phyloP scores from a whole-genome alignment of 2,329 filamentous ascomycete species.

The Verticillium dahliae region DNA sequence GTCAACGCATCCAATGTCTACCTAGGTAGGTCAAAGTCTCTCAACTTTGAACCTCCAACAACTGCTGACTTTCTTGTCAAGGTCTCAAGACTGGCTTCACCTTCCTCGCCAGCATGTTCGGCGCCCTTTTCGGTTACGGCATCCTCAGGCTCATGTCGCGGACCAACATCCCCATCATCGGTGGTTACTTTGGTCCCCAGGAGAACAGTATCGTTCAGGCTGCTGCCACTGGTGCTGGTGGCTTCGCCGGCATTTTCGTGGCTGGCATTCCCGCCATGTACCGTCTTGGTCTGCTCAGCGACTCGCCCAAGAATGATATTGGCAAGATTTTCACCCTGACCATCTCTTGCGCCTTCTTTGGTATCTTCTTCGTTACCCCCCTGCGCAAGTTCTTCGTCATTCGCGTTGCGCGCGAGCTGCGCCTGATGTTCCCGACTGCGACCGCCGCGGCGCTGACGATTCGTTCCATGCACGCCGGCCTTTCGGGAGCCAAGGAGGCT shows the following conservation, averaged over 20 bases:
- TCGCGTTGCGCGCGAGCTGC: constrained; percentile 54
- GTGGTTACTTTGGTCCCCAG: constrained; percentile 50
- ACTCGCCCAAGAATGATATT: constrained; percentile 47
- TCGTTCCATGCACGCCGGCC: constrained; percentile 53
- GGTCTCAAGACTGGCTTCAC: constrained; percentile 46
- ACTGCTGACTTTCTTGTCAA: constrained; percentile 11
- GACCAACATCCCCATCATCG: constrained; percentile 42
- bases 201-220: constrained; percentile 59
- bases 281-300: constrained; percentile 41
- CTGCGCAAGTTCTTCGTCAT: constrained; percentile 64
- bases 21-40: constrained; percentile 33
- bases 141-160: constrained; percentile 48
- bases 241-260: constrained; percentile 50
- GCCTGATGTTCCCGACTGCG: constrained; percentile 52
- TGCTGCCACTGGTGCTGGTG: constrained; percentile 51
- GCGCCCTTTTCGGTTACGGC: constrained; percentile 53
- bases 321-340: constrained; percentile 53
- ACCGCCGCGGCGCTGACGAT: constrained; percentile 57
- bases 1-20: constrained; percentile 59
- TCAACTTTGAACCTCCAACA: not conserved
- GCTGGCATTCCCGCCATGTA: constrained; percentile 56
- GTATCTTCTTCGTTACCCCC: constrained; percentile 56
- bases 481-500: constrained; percentile 42
- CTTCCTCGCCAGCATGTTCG: constrained; percentile 40
- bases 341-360: constrained; percentile 55